Conservation (phyloP, 176 grass and related monocot genomes). For the Triticum urartu region DNA sequence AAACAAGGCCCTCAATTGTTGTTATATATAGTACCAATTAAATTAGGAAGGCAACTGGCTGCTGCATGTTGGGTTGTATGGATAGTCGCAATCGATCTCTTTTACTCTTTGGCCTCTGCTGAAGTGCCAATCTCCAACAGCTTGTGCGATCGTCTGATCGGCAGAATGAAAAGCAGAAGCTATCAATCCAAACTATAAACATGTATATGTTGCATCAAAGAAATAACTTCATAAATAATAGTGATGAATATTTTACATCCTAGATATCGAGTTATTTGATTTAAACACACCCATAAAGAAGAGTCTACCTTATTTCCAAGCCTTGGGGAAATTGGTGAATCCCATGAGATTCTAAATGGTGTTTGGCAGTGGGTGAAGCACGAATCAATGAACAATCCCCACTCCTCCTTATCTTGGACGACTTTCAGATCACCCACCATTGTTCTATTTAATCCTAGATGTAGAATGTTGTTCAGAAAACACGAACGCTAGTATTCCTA, state of each 20-base stretch:
- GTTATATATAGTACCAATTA: background rate
- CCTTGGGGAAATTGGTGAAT: constrained; percentile 39
- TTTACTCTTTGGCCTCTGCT: constrained; percentile 34
- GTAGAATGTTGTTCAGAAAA: background rate
- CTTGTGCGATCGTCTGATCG: constrained; percentile 51
- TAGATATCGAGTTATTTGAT: background rate
- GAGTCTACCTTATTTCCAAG: constrained; percentile 39
- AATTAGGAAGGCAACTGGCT: constrained; percentile 33
- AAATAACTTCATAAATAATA: background rate
- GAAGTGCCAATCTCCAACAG: constrained; percentile 85
- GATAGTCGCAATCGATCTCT: constrained; percentile 58
- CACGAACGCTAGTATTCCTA: background rate
- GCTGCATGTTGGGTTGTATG: constrained; percentile 59
- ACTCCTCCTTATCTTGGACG: constrained; percentile 4
- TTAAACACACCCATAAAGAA: background rate
- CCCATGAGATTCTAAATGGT: constrained; percentile 33
- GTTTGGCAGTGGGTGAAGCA: constrained; percentile 76
- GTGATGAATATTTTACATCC: background rate
- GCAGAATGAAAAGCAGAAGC: background rate
- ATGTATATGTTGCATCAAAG: background rate
- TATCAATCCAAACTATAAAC: background rate
- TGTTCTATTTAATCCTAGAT: constrained; percentile 34
- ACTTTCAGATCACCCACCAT: constrained; percentile 41
- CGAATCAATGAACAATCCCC: constrained; percentile 63
- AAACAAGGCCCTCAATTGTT: background rate